phyloP scores from a whole-genome alignment of 2,329 filamentous ascomycete genomes.

The Trichophyton benhamiae region DNA sequence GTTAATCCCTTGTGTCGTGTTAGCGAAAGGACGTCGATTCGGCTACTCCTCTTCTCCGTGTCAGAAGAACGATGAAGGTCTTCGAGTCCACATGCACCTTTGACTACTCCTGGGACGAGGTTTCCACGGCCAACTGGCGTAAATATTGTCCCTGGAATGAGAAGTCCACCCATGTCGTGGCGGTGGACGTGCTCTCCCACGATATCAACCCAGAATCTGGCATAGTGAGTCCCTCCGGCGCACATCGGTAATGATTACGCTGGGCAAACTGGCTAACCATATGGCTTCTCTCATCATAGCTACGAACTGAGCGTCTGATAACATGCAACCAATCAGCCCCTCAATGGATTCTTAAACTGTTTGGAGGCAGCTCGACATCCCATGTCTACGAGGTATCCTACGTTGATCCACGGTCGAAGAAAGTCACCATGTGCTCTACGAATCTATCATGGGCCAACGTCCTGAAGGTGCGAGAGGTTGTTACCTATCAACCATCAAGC shows the following conservation, averaged over 20 bases:
- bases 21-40: not conserved
- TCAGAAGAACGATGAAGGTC: slow-evolving; percentile 61
- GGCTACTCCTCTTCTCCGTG: not conserved
- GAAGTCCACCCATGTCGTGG: slow-evolving; percentile 91
- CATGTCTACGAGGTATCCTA: slow-evolving; percentile 94
- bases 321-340: slow-evolving; percentile 39
- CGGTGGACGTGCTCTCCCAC: slow-evolving; percentile 83
- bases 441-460: slow-evolving; percentile 91
- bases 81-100: slow-evolving; percentile 84
- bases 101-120: slow-evolving; percentile 97
- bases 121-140: slow-evolving; percentile 93
- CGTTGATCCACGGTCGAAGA: slow-evolving; percentile 70
- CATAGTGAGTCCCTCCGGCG: slow-evolving; percentile 42
- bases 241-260: not conserved
- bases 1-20: not conserved
- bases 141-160: slow-evolving; percentile 99
- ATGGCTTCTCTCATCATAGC: slow-evolving; percentile 27
- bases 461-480: slow-evolving; percentile 83
- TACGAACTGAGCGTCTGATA: slow-evolving; percentile 58
- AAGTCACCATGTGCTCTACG: slow-evolving; percentile 90
- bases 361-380: slow-evolving; percentile 68
- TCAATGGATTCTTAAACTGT: slow-evolving; percentile 54
- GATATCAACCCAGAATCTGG: slow-evolving; percentile 50
- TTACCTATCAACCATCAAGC: slow-evolving; percentile 60
- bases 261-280: not conserved